A percentile compares a stretch with the other conserved stretches of the same genome.
phyloP scores from a whole-genome alignment of 805 yeast genomes.

The Candida suzukii region DNA sequence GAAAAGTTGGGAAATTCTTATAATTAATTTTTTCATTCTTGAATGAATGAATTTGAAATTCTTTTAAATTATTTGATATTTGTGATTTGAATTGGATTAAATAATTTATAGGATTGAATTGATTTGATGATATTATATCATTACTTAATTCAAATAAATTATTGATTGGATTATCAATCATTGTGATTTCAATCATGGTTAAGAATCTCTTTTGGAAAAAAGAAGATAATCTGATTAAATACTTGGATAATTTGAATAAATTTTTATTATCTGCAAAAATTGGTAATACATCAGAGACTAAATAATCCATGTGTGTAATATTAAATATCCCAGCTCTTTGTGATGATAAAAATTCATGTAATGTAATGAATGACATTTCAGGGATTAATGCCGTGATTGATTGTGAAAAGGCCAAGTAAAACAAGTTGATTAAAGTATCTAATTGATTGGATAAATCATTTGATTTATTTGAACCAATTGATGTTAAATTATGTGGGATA shows the following conservation, averaged over 20 bases:
- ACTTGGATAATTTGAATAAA: constrained; percentile 2
- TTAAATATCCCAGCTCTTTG: not conserved
- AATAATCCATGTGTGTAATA: not conserved
- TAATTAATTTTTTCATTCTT: constrained; percentile 3
- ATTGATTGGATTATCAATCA: constrained; percentile 5
- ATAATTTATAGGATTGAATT: no score
- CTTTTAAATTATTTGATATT: constrained; percentile 1
- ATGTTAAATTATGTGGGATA: constrained; percentile 5
- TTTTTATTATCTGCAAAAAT: not conserved
- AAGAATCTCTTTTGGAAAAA: constrained; percentile 10
- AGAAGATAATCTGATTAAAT: constrained; percentile 9
- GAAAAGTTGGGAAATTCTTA: constrained; percentile 5
- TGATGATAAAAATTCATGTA: constrained; percentile 13
- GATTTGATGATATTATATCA: no score
- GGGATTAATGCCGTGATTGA: constrained; percentile 14
- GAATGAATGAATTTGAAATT: constrained; percentile 5
- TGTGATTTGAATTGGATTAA: no score
- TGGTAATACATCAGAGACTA: not conserved
- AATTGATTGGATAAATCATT: constrained; percentile 1
- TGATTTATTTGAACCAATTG: constrained; percentile 4
- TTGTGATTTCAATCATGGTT: not conserved
- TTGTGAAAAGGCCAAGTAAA: constrained; percentile 14
- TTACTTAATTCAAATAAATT: no score
- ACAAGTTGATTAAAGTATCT: constrained; percentile 9
- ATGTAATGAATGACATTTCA: constrained; percentile 8